A percentile compares a stretch with the other conserved stretches of the same genome.
Evolutionary conservation across 2,329 filamentous ascomycete genomes (phyloP).

Genomic region (Amauroascus verrucosus): DNA sequence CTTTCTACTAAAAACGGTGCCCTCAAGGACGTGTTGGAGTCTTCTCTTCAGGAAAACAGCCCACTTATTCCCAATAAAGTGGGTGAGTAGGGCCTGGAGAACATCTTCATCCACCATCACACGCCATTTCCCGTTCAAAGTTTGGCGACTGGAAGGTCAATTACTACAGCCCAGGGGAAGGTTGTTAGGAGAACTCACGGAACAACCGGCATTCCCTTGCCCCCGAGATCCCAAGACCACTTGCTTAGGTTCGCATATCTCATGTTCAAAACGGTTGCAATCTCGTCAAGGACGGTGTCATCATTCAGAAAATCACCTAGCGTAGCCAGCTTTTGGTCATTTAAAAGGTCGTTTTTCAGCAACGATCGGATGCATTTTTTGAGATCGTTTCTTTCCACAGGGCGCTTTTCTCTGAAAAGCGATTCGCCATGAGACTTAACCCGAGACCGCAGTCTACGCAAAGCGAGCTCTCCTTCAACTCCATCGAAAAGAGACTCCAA

Average conservation of each 20-base stretch:
- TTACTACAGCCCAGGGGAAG: background rate
- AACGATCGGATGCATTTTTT: constrained; percentile 32
- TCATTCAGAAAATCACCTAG: constrained; percentile 34
- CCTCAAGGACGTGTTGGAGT: constrained; percentile 14
- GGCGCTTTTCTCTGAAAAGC: constrained; percentile 21
- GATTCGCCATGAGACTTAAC: constrained; percentile 15
- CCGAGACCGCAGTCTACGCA: constrained; percentile 22
- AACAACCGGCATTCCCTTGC: constrained; percentile 35
- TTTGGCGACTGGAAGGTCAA: constrained; percentile 23
- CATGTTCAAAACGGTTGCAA: constrained; percentile 38
- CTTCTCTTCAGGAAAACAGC: constrained; percentile 22
- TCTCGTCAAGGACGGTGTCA: constrained; percentile 33
- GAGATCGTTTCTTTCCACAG: constrained; percentile 27
- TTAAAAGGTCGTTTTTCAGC: constrained; percentile 34
- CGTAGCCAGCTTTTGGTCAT: constrained; percentile 35
- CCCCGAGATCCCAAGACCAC: constrained; percentile 37
- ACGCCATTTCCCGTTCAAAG: constrained; percentile 38
- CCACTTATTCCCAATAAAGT: constrained; percentile 34
- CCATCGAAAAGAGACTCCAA: constrained; percentile 25
- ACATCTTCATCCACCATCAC: constrained; percentile 42
- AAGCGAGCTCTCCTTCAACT: constrained; percentile 20
- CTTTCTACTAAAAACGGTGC: constrained; percentile 15
- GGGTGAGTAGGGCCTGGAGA: constrained; percentile 38
- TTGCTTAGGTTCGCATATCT: constrained; percentile 33
- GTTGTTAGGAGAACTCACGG: constrained; percentile 19